Evolutionary conservation across 202 grass and related monocot species (phyloP).

Genomic region (Hordeum pubiflorum): DNA sequence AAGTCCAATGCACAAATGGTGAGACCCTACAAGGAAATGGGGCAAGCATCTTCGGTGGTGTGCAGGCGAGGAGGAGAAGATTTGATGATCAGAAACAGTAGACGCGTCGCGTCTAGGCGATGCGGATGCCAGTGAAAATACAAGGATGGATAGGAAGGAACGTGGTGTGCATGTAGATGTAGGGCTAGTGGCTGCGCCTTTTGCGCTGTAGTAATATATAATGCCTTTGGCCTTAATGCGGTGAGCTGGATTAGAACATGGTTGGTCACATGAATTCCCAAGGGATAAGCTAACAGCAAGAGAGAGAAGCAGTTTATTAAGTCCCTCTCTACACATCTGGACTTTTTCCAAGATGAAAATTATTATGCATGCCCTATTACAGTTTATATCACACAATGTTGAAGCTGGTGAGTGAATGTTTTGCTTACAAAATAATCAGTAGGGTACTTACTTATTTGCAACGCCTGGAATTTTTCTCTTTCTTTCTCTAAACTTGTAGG

Average conservation of each 20-base stretch:
- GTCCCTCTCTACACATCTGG: background rate
- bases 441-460: background rate
- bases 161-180: slow-evolving; percentile 44
- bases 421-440: background rate
- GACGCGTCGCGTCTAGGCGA: background rate
- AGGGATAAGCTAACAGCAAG: slow-evolving; percentile 4
- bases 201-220: slow-evolving; percentile 45
- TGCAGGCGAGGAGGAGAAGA: slow-evolving; percentile 1
- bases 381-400: background rate
- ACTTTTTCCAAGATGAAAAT: background rate
- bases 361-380: background rate
- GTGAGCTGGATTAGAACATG: slow-evolving; percentile 55
- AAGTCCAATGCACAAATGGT: background rate
- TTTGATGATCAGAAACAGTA: slow-evolving; percentile 29
- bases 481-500: background rate
- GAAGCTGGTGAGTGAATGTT: background rate
- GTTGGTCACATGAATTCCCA: slow-evolving; percentile 32
- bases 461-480: background rate
- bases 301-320: background rate
- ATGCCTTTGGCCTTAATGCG: slow-evolving; percentile 29
- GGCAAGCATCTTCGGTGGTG: slow-evolving; percentile 6
- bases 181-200: slow-evolving; percentile 34
- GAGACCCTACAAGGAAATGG: background rate
- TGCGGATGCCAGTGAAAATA: slow-evolving; percentile 19
- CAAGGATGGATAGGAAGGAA: slow-evolving; percentile 9